These are phyloP conservation scores for Arabis alpina DNA, from an alignment of 345 rosid species.

Conservation along the genomic window DNA sequence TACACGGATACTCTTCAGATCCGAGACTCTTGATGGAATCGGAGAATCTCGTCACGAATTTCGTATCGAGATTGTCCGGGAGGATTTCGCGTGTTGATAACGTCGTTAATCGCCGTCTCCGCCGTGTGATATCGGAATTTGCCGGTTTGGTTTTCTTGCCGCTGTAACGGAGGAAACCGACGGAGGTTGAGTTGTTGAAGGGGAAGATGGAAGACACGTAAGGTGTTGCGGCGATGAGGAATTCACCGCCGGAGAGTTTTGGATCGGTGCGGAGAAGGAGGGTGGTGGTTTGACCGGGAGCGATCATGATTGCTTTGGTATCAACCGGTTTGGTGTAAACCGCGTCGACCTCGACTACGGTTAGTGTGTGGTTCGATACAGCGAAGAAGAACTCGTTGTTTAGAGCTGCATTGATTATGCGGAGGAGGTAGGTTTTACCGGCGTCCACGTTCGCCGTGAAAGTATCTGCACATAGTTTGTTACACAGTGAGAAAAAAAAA, in stretches of 20 bases:
- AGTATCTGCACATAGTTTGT: slow-evolving; percentile 46
- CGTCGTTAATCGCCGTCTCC: slow-evolving; percentile 24
- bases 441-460: slow-evolving; percentile 49
- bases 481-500: slow-evolving; percentile 13
- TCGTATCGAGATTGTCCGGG: slow-evolving; percentile 54
- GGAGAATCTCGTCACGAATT: slow-evolving; percentile 50
- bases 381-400: slow-evolving; percentile 69
- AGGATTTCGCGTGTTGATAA: slow-evolving; percentile 34
- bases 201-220: slow-evolving; percentile 58
- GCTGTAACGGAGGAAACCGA: slow-evolving; percentile 57
- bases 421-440: slow-evolving; percentile 64
- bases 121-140: not conserved
- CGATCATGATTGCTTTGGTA: slow-evolving; percentile 58
- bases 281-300: slow-evolving; percentile 76
- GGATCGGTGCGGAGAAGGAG: slow-evolving; percentile 56
- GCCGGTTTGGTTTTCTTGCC: slow-evolving; percentile 11
- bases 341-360: slow-evolving; percentile 66
- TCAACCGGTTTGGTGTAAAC: slow-evolving; percentile 62
- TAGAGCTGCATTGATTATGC: slow-evolving; percentile 69
- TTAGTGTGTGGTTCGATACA: slow-evolving; percentile 54
- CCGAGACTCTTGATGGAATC: slow-evolving; percentile 51
- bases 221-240: slow-evolving; percentile 60
- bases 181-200: slow-evolving; percentile 58
- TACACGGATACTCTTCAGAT: slow-evolving; percentile 55
- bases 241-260: slow-evolving; percentile 46